Evolutionary conservation across 331 rosid species (phyloP), one percentile per base, ranked within the genome.

Genomic region (Saraca asoca): DNA sequence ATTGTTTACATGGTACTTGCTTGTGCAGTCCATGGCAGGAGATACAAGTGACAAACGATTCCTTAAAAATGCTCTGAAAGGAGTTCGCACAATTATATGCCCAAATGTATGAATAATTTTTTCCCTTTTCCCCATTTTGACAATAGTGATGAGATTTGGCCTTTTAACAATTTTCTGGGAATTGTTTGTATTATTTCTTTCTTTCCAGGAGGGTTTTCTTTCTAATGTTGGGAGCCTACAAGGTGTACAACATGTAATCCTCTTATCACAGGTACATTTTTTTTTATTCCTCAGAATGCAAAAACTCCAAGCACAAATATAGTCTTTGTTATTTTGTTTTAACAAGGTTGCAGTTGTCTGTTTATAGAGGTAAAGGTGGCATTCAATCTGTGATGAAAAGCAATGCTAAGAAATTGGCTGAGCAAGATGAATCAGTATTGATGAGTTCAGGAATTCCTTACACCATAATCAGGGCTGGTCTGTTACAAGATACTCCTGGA

Each of bases 301-400:
- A 54, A 73, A 39, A 9, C 12, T 57, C 45, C 48, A 48, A 17
- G 16, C 56, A 50, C 42, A 68, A 62, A 66, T 43, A n/a, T 51
- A 55, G 24, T 72, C 53, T 80, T 65, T 6, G 31, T 60, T 76
- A 42, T 51, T 72, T 66, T 79, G 81, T 79, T 78, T 81, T 84
- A 77, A 90, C 85, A 76, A 86, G 80, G 80, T 78, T 73, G 80
- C 97, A 93, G 98, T 81, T 93, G 83, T 93, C 95, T 78, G 91
- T 78, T 65, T 90, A 82, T 85, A 86, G 86, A 75, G 82, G 89
- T 76, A 83, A 81, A 51, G 53, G 81, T 61, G 97, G 97, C 57
- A 69, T 90, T 75, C 87, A 87, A 78, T 90, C 86, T 55, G 66
- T 93, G 78, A 76, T 93, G 81, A 86, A 81, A 81, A 74, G 70